Base-by-base conservation (phyloP, 345 rosid genomes). In the Hibiscus mutabilis region DNA sequence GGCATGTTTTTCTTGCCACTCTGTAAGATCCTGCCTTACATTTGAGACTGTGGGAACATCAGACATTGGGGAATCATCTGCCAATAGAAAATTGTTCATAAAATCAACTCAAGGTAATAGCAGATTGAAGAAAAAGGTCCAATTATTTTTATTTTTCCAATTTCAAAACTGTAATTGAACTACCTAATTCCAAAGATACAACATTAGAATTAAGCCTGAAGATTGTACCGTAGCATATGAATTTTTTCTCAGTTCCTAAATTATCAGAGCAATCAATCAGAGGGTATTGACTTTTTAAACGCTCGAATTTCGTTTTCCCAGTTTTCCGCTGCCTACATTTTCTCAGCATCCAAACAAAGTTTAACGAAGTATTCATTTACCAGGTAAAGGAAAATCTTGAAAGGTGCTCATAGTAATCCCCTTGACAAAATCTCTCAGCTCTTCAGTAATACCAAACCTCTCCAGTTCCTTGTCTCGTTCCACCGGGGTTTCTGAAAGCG, bases 1-100 rank as follows among this genome's bases (percentile, higher is more conserved):
- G 24, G 88, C 89, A 70, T 88, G 92, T 72, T 82, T 81, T 70
- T 71, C 86, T 81, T 88, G 89, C 80, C 85, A 86, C 61, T 84
- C 86, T 0, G 83, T 82, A 69, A 84, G 92, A 82, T 88, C 92
- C 80, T 84, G 79, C 60, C 83, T 80, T 47, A 88, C 81, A 73
- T 88, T 88, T 31, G 90, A 86, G 72, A 76, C 76, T 0, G 80
- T 60, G 5, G 88, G 84, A 77, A 84, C 81, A 69, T 86, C 78
- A 11, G 81, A 81, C 72, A 84, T 74, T 35, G 79, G 84, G 7
- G 84, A 77, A 79, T 84, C 88, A 78, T 86, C 92, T 86, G 78
- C 64, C 66, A 5, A 59, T 66, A 10, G n/a, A 76, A 55, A 13
- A 5, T 33, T 83, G 47, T 46, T 63, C 51, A 62, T 58, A 35